Evolutionary conservation across 495 filamentous ascomycete genomes (phyloP), one percentile per base, ranked within the genome.

Genomic region (Neohortaea acidophila): DNA sequence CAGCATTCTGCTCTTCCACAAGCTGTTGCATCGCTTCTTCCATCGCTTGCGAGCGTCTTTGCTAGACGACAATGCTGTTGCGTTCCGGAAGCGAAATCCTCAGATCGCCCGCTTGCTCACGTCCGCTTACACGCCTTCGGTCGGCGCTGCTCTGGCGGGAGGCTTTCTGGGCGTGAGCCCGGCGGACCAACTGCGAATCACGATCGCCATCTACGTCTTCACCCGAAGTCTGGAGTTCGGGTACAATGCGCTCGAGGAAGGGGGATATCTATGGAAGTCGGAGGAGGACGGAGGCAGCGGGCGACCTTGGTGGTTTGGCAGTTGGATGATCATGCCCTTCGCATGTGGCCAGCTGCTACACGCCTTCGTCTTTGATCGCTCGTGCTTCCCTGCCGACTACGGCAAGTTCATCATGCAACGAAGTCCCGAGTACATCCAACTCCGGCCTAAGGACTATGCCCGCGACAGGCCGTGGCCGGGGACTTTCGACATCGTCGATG

Each of bases 311-410:
- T 97, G 89, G 89, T 87, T 84, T 66, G 89, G 87, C 17, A 92
- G 84, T 54, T 96, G 87, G 87, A 64, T 96, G 68, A 61, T 96
- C 51, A 86, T 94, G 69, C 89, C 89, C 0, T 52, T 91, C n/a
- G 77, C 84, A 10, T 82, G 75, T 52, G 89, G 85, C 22, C 89
- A 96, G 61, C 65, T 97, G 36, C 64, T 94, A 36, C 84, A 94
- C 58, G 78, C 87, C 2, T 81, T 85, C 57, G 72, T 94, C 21
- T 96, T 94, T 63, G 86, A 96, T 54, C 70, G 81, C 34, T 86
- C 94, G 51, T 82, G 78, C 54, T 82, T 86, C 44, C 86, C 87
- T 0, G 64, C 60, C 54, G 70, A 68, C 48, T 81, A 84, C 54
- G 73, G 75, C 28, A 67, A 77, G 41, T 73, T 84, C 42, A 75